A percentile compares a stretch with the other conserved stretches of the same genome.
These are phyloP conservation scores for Juncus effusus DNA, from an alignment of 176 grass and related monocot species.

Conservation along the genomic window DNA sequence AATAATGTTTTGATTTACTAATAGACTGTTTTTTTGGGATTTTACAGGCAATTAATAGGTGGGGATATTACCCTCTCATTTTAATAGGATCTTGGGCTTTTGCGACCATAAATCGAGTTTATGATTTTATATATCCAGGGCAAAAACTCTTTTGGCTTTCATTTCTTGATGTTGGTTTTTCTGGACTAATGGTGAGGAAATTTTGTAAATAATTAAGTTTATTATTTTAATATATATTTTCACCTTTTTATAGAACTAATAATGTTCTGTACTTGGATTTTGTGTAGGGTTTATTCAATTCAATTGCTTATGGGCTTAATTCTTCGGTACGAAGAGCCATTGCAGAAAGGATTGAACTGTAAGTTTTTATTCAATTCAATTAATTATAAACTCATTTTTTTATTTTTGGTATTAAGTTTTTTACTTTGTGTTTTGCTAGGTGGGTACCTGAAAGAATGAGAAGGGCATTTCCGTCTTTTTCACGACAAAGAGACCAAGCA, in stretches of 20 bases:
- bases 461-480: constrained; percentile 47
- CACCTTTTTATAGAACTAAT: neutral
- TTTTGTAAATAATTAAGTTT: constrained; percentile 1
- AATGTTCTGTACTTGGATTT: neutral
- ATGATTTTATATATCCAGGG: constrained; percentile 66
- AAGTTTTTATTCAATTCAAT: constrained; percentile 29
- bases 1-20: neutral
- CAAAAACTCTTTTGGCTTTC: constrained; percentile 94
- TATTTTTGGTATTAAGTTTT: constrained; percentile 9
- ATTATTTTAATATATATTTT: constrained; percentile 13
- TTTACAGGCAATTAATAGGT: constrained; percentile 77
- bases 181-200: constrained; percentile 78
- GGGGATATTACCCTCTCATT: constrained; percentile 98
- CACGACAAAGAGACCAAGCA: constrained; percentile 45
- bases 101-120: constrained; percentile 80
- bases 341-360: constrained; percentile 70
- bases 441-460: constrained; percentile 72
- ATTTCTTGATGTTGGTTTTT: constrained; percentile 80
- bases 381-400: constrained; percentile 10
- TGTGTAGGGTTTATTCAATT: constrained; percentile 80
- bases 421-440: constrained; percentile 35
- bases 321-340: constrained; percentile 86
- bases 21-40: constrained; percentile 4
- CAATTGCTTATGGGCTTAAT: constrained; percentile 92
- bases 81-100: constrained; percentile 92